phyloP scores from a whole-genome alignment of 331 rosid genomes.

The Dryas integrifolia region DNA sequence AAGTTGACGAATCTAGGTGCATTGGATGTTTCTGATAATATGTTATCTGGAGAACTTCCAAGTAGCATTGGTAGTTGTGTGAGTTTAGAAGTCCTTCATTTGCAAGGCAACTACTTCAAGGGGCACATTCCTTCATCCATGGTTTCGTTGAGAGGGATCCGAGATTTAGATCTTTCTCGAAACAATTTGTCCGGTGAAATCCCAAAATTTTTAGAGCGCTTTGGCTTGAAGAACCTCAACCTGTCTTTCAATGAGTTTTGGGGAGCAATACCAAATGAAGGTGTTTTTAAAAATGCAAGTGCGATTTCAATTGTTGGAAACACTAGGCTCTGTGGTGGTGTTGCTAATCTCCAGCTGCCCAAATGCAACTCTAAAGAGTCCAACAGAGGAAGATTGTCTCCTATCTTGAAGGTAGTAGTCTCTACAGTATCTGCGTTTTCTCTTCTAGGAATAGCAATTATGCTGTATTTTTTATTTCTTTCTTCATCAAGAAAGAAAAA shows the following conservation, averaged over 20 bases:
- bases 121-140: constrained; percentile 20
- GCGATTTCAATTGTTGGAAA: not conserved
- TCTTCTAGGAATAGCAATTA: not conserved
- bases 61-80: not conserved
- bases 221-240: not conserved
- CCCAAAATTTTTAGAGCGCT: not conserved
- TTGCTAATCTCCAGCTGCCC: not conserved
- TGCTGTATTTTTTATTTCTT: not conserved
- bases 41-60: constrained; percentile 26
- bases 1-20: not conserved
- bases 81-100: not conserved
- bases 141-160: not conserved
- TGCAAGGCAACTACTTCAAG: constrained; percentile 3
- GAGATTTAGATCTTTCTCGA: not conserved
- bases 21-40: constrained; percentile 12
- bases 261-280: not conserved
- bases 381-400: not conserved
- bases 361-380: not conserved
- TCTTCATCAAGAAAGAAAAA: not conserved
- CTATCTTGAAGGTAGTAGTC: not conserved
- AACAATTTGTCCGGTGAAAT: constrained; percentile 21
- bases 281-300: not conserved
- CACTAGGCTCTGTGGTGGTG: not conserved
- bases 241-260: constrained; percentile 18
- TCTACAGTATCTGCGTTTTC: not conserved